phyloP scores from a whole-genome alignment of 176 grass and related monocot genomes.

The Oryza rufipogon region DNA sequence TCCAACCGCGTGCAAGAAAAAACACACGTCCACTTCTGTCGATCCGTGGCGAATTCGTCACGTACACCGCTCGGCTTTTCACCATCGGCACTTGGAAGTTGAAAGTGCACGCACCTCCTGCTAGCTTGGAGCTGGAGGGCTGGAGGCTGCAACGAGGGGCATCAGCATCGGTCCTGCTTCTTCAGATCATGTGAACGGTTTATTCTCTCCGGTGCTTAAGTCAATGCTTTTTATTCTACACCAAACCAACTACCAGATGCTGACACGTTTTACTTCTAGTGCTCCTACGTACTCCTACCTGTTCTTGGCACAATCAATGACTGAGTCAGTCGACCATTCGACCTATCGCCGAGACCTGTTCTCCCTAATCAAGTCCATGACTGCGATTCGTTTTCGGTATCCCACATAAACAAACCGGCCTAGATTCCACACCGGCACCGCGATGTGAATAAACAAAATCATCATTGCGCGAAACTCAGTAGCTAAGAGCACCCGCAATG shows the following conservation, averaged over 20 bases:
- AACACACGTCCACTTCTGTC: background rate
- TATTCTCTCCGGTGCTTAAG: background rate
- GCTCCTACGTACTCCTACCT: background rate
- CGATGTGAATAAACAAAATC: constrained; percentile 9
- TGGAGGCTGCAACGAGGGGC: background rate
- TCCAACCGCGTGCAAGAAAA: no score
- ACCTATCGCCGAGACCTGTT: background rate
- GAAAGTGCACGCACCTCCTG: background rate
- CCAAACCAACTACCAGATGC: background rate
- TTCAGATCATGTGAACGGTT: background rate
- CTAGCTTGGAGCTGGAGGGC: background rate
- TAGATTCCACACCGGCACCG: constrained; percentile 20
- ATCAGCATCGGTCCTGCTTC: no score
- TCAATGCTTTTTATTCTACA: background rate
- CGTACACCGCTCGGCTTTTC: background rate
- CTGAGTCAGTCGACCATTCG: no score
- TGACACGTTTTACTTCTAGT: background rate
- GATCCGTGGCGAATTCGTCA: background rate
- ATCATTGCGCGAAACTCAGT: background rate
- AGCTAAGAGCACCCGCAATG: background rate
- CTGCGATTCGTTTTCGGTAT: constrained; percentile 10
- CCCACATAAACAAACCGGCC: constrained; percentile 19
- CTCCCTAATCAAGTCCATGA: background rate
- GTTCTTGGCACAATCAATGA: no score
- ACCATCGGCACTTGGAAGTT: background rate